A percentile compares a stretch with the other conserved stretches of the same genome.
phyloP scores from a whole-genome alignment of 306 rosid species.

The Fagus crenata region DNA sequence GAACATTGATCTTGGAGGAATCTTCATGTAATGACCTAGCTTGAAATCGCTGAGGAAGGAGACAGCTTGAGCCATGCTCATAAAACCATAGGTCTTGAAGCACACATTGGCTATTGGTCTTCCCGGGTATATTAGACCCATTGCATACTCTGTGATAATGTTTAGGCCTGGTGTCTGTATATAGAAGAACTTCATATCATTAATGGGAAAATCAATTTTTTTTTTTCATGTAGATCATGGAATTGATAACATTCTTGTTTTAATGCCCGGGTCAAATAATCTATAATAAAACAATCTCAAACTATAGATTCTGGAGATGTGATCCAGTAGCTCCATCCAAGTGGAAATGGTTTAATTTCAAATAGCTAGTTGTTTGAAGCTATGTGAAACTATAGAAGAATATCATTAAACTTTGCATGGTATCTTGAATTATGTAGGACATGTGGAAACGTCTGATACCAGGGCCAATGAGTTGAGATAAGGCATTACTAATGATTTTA shows the following conservation, averaged over 20 bases:
- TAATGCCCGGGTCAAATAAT: not conserved
- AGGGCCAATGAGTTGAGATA: not conserved
- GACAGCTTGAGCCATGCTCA: slow-evolving; percentile 81
- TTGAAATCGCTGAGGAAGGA: slow-evolving; percentile 84
- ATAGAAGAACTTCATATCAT: not conserved
- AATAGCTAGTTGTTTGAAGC: not conserved
- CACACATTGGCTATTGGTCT: slow-evolving; percentile 87
- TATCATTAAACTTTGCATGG: not conserved
- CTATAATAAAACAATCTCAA: not conserved
- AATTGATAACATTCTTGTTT: not conserved
- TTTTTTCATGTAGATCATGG: not conserved
- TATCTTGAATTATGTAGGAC: not conserved
- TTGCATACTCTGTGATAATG: slow-evolving; percentile 73
- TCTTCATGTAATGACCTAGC: slow-evolving; percentile 92
- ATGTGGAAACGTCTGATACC: too few relatives aligned
- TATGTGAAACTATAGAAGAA: not conserved
- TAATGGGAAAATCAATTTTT: not conserved
- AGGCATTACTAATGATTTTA: not conserved
- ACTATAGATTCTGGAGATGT: not conserved
- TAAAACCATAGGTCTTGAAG: slow-evolving; percentile 81
- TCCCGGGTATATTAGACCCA: slow-evolving; percentile 75
- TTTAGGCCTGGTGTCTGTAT: slow-evolving; percentile 75
- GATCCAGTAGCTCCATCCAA: not conserved
- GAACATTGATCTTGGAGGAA: slow-evolving; percentile 89
- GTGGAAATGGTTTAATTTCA: not conserved